phyloP scores from a whole-genome alignment of 2,329 filamentous ascomycete species.

The Emergomyces africanus region DNA sequence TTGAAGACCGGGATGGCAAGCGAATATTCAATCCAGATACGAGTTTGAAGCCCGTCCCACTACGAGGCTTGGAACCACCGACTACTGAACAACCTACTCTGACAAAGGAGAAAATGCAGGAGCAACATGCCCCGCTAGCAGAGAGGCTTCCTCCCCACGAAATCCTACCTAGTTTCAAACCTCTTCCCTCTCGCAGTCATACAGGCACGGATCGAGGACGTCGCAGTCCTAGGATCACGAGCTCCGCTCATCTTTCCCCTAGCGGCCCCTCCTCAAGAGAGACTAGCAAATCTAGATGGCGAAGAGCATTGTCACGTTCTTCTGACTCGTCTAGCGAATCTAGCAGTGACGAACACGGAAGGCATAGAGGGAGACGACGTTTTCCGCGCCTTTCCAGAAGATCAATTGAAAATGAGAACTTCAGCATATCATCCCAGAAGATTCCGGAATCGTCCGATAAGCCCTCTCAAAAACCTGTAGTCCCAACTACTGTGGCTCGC shows the following conservation, averaged over 20 bases:
- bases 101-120: not conserved
- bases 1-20: constrained; percentile 67
- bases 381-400: constrained; percentile 4
- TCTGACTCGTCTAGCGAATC: constrained; percentile 46
- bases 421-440: not conserved
- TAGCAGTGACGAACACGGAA: constrained; percentile 24
- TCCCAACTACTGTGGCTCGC: not conserved
- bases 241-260: constrained; percentile 43
- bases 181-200: constrained; percentile 17
- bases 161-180: constrained; percentile 30
- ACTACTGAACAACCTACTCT: not conserved
- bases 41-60: constrained; percentile 10
- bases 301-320: constrained; percentile 41
- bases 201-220: constrained; percentile 37
- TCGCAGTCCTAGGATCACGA: constrained; percentile 48
- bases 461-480: not conserved
- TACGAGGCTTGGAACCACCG: not conserved
- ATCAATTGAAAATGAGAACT: constrained; percentile 1
- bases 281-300: constrained; percentile 39
- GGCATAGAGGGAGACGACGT: constrained; percentile 5
- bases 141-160: constrained; percentile 11
- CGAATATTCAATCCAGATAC: constrained; percentile 44
- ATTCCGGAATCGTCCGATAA: not conserved
- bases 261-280: constrained; percentile 40
- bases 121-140: not conserved